phyloP scores from a whole-genome alignment of 441 rosid genomes.

The Erodium moschatum region DNA sequence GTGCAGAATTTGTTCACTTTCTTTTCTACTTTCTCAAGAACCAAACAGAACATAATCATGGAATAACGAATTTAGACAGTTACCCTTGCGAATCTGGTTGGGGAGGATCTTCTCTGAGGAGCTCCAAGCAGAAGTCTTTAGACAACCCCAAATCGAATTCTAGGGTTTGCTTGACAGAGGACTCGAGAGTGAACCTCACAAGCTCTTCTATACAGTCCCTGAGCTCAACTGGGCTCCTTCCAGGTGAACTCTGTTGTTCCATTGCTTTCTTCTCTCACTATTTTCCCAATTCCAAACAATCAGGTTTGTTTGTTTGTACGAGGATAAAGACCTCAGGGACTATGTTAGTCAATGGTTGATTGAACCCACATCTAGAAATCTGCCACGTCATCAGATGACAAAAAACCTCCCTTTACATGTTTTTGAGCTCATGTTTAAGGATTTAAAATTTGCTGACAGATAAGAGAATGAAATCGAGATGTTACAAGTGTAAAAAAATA shows the following conservation, averaged over 20 bases:
- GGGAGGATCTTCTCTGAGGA: slow-evolving; percentile 32
- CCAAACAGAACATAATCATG: not conserved
- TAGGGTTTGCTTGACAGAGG: slow-evolving; percentile 28
- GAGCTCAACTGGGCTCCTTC: not conserved
- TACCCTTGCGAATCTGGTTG: not conserved
- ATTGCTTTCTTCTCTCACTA: slow-evolving; percentile 15
- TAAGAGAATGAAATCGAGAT: too few relatives aligned
- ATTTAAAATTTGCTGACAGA: too few relatives aligned
- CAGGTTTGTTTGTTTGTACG: slow-evolving; percentile 8
- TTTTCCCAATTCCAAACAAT: not conserved
- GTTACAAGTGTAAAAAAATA: too few relatives aligned
- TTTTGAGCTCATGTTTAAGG: too few relatives aligned
- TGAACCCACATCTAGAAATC: too few relatives aligned
- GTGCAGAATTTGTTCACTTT: not conserved
- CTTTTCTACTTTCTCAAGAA: not conserved
- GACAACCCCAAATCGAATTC: slow-evolving; percentile 40
- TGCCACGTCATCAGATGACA: too few relatives aligned
- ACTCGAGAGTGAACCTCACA: slow-evolving; percentile 40
- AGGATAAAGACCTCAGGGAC: too few relatives aligned
- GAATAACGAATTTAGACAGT: not conserved
- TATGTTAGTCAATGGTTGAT: too few relatives aligned
- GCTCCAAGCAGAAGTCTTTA: slow-evolving; percentile 44
- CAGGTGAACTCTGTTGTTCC: slow-evolving; percentile 22
- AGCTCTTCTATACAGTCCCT: slow-evolving; percentile 39
- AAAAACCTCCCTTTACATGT: too few relatives aligned